Evolutionary conservation across 2,329 filamentous ascomycete species (phyloP).

Genomic region (Cytospora piceicola): DNA sequence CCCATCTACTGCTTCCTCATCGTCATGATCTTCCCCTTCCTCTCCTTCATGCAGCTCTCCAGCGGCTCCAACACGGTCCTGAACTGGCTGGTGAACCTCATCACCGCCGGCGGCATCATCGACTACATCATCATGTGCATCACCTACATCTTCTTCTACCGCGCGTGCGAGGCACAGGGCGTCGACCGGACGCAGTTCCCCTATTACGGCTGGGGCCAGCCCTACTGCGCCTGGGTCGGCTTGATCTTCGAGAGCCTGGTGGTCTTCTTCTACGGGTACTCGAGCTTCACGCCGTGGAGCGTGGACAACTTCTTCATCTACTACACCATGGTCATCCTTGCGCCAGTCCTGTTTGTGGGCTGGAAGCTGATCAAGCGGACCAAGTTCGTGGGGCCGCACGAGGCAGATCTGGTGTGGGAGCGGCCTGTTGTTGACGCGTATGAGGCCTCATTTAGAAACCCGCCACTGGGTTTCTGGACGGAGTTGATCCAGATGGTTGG

Average conservation of each 20-base stretch:
- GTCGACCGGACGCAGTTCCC: constrained; percentile 53
- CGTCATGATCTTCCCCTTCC: constrained; percentile 57
- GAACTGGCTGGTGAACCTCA: constrained; percentile 58
- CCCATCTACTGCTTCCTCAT: constrained; percentile 61
- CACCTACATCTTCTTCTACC: constrained; percentile 31
- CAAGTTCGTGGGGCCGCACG: constrained; percentile 53
- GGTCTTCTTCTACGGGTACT: constrained; percentile 59
- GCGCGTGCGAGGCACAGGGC: constrained; percentile 27
- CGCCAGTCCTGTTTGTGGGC: constrained; percentile 56
- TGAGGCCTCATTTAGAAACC: constrained; percentile 24
- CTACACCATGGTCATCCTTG: constrained; percentile 62
- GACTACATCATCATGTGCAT: constrained; percentile 58
- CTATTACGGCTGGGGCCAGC: constrained; percentile 63
- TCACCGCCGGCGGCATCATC: constrained; percentile 62
- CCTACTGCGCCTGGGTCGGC: constrained; percentile 57
- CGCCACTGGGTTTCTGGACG: constrained; percentile 28
- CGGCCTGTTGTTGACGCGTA: constrained; percentile 60
- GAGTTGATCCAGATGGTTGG: constrained; percentile 27
- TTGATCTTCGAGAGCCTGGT: constrained; percentile 48
- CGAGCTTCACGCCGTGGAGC: constrained; percentile 38
- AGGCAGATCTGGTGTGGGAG: constrained; percentile 65
- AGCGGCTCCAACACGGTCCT: constrained; percentile 27
- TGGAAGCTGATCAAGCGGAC: constrained; percentile 70
- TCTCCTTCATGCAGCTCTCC: constrained; percentile 35
- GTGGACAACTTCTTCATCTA: constrained; percentile 45